Base-by-base conservation (phyloP, 306 rosid species). In the Sesbania bispinosa region DNA sequence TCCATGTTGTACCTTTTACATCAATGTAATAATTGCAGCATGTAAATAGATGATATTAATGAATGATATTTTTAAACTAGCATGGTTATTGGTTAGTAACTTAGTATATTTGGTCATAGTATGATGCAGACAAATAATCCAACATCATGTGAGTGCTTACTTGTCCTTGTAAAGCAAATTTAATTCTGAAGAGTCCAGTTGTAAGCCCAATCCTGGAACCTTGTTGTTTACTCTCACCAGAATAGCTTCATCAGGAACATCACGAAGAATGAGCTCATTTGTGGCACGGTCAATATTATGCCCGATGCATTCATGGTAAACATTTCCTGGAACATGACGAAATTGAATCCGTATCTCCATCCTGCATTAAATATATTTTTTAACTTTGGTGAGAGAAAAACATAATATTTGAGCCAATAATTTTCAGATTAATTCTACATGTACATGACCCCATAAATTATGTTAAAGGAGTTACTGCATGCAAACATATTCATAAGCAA, bases 311-410 rank as follows among this genome's bases (percentile, higher is more conserved):
- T 80, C 93, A 6, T 66, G 87, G 60, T 93, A 90, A 26, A 93
- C 45, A 74, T 88, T 87, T 77, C 96, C 98, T 0, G 98, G 98
- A 67, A 90, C 96, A 29, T 43, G 84, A 58, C 71, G 87, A 79
- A 93, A 93, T 78, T 85, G 96, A 68, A 93, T 90, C 35, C 98
- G 84, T 68, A 93, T 93, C 89, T 93, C 98, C 85, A 90, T 90
- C 64, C 98, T 93, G 93, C 93, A 82, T 68, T 48, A 50, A 27
- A 50, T 20, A 62, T 54, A 50, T 62, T 19, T 61, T 39, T 13
- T 43, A 63, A 66, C 9, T 62, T 59, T 26, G 9, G 42, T 75
- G 47, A 79, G 59, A 18, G 55, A 36, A 65, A 27, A 15, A 41
- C 7, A 39, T 51, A 6, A 43, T 30, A 15, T 57, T 74, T 50